A percentile compares a stretch with the other conserved stretches of the same genome.
Conservation (phyloP, 2,329 filamentous ascomycete genomes). For the Fusarium agapanthi region DNA sequence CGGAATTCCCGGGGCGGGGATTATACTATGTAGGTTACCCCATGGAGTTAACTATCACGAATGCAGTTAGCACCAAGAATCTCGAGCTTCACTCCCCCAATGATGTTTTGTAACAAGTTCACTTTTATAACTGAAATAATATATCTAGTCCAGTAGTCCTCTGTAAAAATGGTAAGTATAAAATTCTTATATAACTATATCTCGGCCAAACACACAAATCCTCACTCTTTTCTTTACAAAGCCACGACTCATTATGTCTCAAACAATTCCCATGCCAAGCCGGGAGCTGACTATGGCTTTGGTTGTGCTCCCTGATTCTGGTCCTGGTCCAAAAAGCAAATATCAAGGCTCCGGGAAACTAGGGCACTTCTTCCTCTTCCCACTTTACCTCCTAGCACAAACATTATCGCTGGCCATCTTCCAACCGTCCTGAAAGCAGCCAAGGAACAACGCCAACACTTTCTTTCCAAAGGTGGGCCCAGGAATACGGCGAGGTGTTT, state of each 20-base stretch:
- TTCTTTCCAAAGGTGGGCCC: not conserved
- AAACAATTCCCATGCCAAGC: not conserved
- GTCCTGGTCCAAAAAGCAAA: not conserved
- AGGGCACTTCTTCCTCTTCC: not conserved
- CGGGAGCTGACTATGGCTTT: not conserved
- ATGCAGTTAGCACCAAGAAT: not conserved
- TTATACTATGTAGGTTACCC: not conserved
- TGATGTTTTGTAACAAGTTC: no score
- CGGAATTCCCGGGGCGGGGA: not conserved
- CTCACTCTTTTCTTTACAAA: not conserved
- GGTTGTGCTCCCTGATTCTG: not conserved
- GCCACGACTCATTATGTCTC: not conserved
- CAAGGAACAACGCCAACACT: not conserved
- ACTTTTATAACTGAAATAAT: not conserved
- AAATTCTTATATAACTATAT: accelerated
- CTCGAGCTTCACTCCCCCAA: no score
- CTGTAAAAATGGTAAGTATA: no score
- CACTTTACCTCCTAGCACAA: not conserved
- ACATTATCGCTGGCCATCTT: not conserved
- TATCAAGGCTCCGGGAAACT: not conserved
- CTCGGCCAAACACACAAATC: not conserved
- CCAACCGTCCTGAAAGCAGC: not conserved
- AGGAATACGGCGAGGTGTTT: not conserved
- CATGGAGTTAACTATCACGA: not conserved
- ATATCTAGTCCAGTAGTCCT: not conserved